Evolutionary conservation across 2,329 filamentous ascomycete species (phyloP), one percentile per base, ranked within the genome.

Genomic region (Arachnopeziza araneosa): DNA sequence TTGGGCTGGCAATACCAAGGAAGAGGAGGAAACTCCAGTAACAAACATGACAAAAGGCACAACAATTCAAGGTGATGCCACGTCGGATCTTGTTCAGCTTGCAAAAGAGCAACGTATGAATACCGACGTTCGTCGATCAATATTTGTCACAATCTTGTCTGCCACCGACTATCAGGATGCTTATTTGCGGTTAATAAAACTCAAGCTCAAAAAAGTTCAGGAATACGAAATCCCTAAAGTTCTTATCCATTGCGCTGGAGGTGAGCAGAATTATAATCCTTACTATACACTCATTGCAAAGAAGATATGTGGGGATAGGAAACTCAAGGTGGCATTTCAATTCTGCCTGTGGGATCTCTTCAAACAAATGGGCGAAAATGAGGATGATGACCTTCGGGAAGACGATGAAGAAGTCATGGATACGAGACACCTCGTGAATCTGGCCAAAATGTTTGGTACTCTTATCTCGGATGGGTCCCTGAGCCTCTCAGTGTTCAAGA

Each of bases 141-240:
- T 99, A 61, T 99, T 99, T 74, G 83, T 96, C 36, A 87, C 92
- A 4, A 86, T 99, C 61, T 89, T 97, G 80, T 93, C 90, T 12
- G 90, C 91, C 0, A 84, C 83, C 10, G 91, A 96, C 71, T 91
- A 83, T 72, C 87, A 92, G 67, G 91, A 98, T 69, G 95, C 92
- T 0, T 87, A 93, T 67, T 77, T 87, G 10, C 88, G 92, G 21
- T 80, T 97, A 8, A 78, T 87, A 61, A 96, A 96, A 71, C 83
- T 99, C 10, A 86, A 86, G 44, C 80, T 99, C 53, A 97, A 95
- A 76, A 90, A 87, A 67, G 84, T 90, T 21, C 92, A 97, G 70
- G 87, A 95, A 66, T 83, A 87, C 24, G 93, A 98, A 72, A 89
- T 98, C 32, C 88, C 93, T 0, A 86, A 89, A 56, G 93, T 99